Evolutionary conservation across 192 early-diverging fungal genomes (phyloP).

Genomic region (Entomortierella parvispora): DNA sequence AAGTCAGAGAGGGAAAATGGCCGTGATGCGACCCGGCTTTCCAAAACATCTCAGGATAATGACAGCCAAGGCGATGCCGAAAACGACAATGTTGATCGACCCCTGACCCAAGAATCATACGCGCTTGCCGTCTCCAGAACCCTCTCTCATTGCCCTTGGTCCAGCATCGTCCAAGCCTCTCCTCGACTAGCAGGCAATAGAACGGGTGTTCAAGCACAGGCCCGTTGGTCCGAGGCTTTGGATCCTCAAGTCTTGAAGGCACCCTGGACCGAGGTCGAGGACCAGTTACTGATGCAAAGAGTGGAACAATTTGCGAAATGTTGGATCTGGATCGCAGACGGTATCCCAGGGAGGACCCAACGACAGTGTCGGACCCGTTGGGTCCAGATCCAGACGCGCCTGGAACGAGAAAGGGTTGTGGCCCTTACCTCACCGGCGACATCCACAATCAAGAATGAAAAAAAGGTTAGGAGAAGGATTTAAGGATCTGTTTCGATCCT

Average conservation of each 20-base stretch:
- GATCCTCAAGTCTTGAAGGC: constrained; percentile 65
- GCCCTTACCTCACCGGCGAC: neutral
- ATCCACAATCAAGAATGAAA: neutral
- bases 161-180: constrained; percentile 34
- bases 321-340: constrained; percentile 70
- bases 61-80: too few species aligned
- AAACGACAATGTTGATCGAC: too few species aligned
- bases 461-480: too few species aligned
- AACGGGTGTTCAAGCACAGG: constrained; percentile 69
- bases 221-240: constrained; percentile 68
- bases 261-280: constrained; percentile 63
- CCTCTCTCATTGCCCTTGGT: constrained; percentile 29
- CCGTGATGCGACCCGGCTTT: too few species aligned
- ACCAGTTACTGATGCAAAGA: constrained; percentile 63
- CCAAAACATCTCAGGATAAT: too few species aligned
- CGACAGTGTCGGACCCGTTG: constrained; percentile 69
- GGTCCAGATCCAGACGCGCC: constrained; percentile 63
- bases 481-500: too few species aligned
- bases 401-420: constrained; percentile 32
- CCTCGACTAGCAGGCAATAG: constrained; percentile 53
- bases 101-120: constrained; percentile 8
- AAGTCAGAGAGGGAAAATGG: too few species aligned
- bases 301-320: constrained; percentile 54
- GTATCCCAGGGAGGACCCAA: constrained; percentile 65
- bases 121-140: constrained; percentile 17